phyloP scores from a whole-genome alignment of 2,329 filamentous ascomycete genomes.

The Waltergamsia citrina region DNA sequence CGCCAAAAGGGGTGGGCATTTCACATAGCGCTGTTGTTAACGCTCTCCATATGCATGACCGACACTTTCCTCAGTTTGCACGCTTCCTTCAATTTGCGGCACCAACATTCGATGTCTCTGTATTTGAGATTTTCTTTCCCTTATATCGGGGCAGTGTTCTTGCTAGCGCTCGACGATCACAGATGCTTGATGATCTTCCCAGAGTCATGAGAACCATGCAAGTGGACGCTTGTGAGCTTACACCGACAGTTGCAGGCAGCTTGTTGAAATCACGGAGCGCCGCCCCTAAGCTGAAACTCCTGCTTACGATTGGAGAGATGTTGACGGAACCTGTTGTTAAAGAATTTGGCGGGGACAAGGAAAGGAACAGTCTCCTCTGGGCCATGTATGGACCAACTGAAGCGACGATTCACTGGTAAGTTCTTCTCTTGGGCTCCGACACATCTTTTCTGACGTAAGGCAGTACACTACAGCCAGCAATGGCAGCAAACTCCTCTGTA shows the following conservation, averaged over 20 bases:
- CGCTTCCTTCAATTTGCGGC: slow-evolving; percentile 88
- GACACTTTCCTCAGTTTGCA: slow-evolving; percentile 63
- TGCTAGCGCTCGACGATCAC: slow-evolving; percentile 57
- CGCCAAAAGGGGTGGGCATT: slow-evolving; percentile 78
- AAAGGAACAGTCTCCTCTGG: slow-evolving; percentile 59
- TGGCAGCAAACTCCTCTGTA: slow-evolving; percentile 45
- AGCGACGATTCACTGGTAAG: slow-evolving; percentile 73
- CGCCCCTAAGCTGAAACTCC: slow-evolving; percentile 57
- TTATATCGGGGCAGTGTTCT: slow-evolving; percentile 65
- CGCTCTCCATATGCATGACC: slow-evolving; percentile 71
- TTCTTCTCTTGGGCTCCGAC: background rate
- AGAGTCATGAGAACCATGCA: slow-evolving; percentile 52
- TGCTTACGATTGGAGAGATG: slow-evolving; percentile 92
- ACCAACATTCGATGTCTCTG: slow-evolving; percentile 87
- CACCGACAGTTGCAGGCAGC: slow-evolving; percentile 76
- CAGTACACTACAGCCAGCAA: slow-evolving; percentile 60
- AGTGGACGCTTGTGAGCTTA: slow-evolving; percentile 81
- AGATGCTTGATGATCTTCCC: slow-evolving; percentile 68
- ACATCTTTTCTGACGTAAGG: background rate
- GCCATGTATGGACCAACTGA: slow-evolving; percentile 95
- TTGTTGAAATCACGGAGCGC: slow-evolving; percentile 58
- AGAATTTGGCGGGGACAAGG: slow-evolving; percentile 61
- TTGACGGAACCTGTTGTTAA: slow-evolving; percentile 66
- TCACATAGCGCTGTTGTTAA: slow-evolving; percentile 76
- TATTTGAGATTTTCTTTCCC: slow-evolving; percentile 93